Percentiles rank a stretch among this genome's conserved stretches.
Evolutionary conservation across 2,329 filamentous ascomycete species (phyloP).

Genomic region (Botrytis hyacinthi): DNA sequence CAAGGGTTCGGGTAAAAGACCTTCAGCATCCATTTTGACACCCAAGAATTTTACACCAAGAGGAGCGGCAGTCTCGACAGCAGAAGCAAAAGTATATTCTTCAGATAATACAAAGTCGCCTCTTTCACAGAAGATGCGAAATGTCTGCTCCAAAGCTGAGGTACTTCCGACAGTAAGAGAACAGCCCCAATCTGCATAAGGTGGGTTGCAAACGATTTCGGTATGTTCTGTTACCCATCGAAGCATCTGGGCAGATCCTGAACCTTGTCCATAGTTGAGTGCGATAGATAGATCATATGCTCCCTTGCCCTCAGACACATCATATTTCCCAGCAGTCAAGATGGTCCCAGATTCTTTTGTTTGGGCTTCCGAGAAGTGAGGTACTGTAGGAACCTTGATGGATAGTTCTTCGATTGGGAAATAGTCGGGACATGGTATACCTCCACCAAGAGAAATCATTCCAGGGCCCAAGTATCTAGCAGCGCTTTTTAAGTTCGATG

Average conservation of each 20-base stretch:
- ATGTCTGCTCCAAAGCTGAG: slow-evolving; percentile 75
- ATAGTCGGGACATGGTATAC: slow-evolving; percentile 82
- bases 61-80: slow-evolving; percentile 62
- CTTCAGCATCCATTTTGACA: slow-evolving; percentile 64
- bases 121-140: slow-evolving; percentile 76
- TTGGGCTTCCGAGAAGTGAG: slow-evolving; percentile 69
- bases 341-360: slow-evolving; percentile 58
- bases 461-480: slow-evolving; percentile 52
- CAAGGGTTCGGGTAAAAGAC: slow-evolving; percentile 59
- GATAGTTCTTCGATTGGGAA: slow-evolving; percentile 85
- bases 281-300: slow-evolving; percentile 77
- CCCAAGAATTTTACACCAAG: slow-evolving; percentile 60
- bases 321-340: slow-evolving; percentile 77
- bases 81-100: slow-evolving; percentile 82
- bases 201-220: slow-evolving; percentile 82
- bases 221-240: slow-evolving; percentile 94
- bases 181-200: slow-evolving; percentile 87
- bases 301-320: slow-evolving; percentile 59
- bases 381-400: slow-evolving; percentile 68
- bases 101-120: slow-evolving; percentile 81
- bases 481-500: slow-evolving; percentile 56
- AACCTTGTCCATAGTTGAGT: slow-evolving; percentile 90
- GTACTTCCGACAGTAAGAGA: slow-evolving; percentile 84
- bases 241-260: slow-evolving; percentile 81
- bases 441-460: slow-evolving; percentile 88